A percentile compares a stretch with the other conserved stretches of the same genome.
phyloP scores from a whole-genome alignment of 164 flowering plant species.

The Protea cynaroides region DNA sequence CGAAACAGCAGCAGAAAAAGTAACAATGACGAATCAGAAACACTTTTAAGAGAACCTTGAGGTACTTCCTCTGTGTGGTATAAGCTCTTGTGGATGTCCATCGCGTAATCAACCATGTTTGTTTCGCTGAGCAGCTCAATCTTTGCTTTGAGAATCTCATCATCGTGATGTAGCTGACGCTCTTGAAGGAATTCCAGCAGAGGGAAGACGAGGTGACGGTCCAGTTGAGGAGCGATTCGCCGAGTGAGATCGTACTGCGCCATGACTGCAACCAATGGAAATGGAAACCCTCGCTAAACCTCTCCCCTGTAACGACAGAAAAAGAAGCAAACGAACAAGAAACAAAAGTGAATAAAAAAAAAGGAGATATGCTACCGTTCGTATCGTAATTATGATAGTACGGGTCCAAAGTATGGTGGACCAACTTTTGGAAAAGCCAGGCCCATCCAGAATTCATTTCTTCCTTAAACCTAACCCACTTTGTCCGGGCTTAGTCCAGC shows the following conservation, averaged over 20 bases:
- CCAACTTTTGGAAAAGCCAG: too few species aligned
- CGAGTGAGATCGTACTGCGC: constrained; percentile 73
- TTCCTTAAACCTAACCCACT: too few species aligned
- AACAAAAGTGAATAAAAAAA: too few species aligned
- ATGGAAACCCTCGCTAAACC: neutral
- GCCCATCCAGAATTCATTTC: too few species aligned
- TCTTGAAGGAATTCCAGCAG: constrained; percentile 84
- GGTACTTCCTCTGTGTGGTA: constrained; percentile 93
- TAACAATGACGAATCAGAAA: neutral
- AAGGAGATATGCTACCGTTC: too few species aligned
- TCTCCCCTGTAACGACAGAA: neutral
- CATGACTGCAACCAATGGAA: constrained; percentile 24
- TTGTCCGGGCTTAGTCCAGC: too few species aligned
- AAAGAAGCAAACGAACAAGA: too few species aligned
- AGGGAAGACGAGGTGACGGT: constrained; percentile 87
- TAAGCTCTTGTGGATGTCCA: constrained; percentile 90
- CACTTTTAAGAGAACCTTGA: constrained; percentile 38
- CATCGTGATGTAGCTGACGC: constrained; percentile 54
- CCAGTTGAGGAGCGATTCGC: constrained; percentile 66
- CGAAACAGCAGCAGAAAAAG: neutral
- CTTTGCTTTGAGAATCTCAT: constrained; percentile 76
- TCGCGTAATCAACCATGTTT: constrained; percentile 98
- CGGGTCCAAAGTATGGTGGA: too few species aligned
- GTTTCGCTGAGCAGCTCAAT: constrained; percentile 84
- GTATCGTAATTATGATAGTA: too few species aligned